A percentile compares a stretch with the other conserved stretches of the same genome.
Evolutionary conservation across 306 rosid species (phyloP).

Genomic region (Gastrolobium bilobum): DNA sequence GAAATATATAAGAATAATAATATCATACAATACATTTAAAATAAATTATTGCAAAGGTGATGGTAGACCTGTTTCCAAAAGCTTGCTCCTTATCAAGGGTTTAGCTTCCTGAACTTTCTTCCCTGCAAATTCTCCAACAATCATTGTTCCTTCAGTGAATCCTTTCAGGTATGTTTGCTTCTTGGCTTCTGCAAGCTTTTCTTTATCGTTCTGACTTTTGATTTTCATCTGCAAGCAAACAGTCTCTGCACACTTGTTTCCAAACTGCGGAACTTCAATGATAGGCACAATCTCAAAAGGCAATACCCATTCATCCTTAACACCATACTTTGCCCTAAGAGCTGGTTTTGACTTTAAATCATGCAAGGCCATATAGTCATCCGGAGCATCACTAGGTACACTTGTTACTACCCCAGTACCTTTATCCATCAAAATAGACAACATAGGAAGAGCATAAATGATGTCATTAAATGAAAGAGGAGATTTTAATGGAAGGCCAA

Average conservation of each 20-base stretch:
- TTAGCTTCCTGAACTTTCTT: conserved; percentile 85
- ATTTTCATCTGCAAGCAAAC: conserved; percentile 87
- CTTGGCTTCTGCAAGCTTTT: conserved; percentile 95
- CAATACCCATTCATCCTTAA: conserved; percentile 90
- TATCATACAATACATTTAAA: not conserved
- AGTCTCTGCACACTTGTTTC: conserved; percentile 81
- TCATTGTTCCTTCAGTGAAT: conserved; percentile 87
- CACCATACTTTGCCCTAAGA: conserved; percentile 77
- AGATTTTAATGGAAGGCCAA: conserved; percentile 88
- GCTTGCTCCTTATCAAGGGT: conserved; percentile 81
- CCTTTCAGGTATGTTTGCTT: conserved; percentile 92
- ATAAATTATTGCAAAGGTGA: not conserved
- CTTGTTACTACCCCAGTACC: conserved; percentile 97
- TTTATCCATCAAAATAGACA: conserved; percentile 90
- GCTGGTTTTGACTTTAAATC: conserved; percentile 86
- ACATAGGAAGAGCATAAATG: conserved; percentile 95
- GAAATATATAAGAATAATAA: conserved; percentile 9
- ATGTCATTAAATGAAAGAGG: conserved; percentile 78
- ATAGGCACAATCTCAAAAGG: conserved; percentile 90
- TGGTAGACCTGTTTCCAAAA: conserved; percentile 69
- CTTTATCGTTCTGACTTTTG: conserved; percentile 93
- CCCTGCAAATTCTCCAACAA: conserved; percentile 80
- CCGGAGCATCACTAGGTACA: conserved; percentile 98
- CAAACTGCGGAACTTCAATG: conserved; percentile 79
- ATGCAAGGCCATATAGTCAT: conserved; percentile 92